Evolutionary conservation across 2,329 filamentous ascomycete genomes (phyloP).

Genomic region (Claviceps sp.): DNA sequence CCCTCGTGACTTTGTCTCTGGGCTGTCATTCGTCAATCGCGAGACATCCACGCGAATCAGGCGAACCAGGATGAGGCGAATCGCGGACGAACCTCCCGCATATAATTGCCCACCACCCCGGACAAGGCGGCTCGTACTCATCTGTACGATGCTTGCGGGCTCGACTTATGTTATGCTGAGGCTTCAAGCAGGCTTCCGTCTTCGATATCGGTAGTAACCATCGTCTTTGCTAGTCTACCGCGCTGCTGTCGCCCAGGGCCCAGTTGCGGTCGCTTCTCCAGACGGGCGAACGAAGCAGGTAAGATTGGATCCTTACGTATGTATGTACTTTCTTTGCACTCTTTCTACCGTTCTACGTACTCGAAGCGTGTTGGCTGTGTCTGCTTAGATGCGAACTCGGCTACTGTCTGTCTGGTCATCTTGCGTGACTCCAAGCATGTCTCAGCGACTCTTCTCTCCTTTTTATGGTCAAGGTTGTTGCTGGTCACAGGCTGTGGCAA

Average conservation of each 20-base stretch:
- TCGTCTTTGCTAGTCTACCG: background rate
- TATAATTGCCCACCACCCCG: background rate
- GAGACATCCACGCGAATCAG: conserved; percentile 3
- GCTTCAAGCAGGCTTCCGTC: background rate
- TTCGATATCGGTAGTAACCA: background rate
- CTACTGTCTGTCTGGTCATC: background rate
- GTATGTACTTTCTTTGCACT: background rate
- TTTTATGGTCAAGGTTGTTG: no score
- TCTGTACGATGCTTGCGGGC: background rate
- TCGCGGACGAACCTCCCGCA: background rate
- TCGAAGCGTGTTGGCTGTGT: no score
- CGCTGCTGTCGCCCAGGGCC: background rate
- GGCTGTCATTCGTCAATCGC: background rate
- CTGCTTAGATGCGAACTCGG: background rate
- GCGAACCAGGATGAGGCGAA: no score
- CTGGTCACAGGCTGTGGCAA: no score
- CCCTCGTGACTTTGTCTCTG: background rate
- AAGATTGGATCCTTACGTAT: background rate
- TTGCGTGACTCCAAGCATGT: background rate
- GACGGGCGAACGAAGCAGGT: background rate
- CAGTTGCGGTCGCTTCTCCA: background rate
- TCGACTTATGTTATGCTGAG: background rate
- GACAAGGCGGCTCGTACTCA: background rate
- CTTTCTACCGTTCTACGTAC: background rate
- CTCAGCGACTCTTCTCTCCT: no score